Evolutionary conservation across 306 rosid genomes (phyloP).

Genomic region (Corylus americana): DNA sequence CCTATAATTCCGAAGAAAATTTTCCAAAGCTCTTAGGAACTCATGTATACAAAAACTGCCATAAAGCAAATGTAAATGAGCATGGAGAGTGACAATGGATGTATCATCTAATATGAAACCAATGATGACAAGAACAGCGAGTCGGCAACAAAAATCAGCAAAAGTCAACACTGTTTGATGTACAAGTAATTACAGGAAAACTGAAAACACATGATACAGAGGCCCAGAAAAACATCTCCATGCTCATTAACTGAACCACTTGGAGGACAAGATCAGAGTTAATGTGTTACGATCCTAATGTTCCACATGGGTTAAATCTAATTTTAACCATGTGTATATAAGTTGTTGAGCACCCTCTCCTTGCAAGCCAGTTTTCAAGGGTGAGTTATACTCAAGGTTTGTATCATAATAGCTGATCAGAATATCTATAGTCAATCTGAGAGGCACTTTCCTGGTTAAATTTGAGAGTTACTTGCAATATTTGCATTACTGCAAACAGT

Average conservation of each 20-base stretch:
- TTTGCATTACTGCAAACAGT: neutral
- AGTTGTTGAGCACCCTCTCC: too few species aligned
- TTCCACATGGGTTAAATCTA: too few species aligned
- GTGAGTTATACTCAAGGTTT: too few species aligned
- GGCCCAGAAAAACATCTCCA: neutral
- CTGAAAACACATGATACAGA: neutral
- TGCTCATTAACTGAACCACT: neutral
- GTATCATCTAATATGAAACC: neutral
- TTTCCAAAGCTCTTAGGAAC: slow-evolving; percentile 24
- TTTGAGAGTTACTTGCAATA: neutral
- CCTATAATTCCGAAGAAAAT: slow-evolving; percentile 45
- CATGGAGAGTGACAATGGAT: slow-evolving; percentile 2
- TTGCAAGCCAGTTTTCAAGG: too few species aligned
- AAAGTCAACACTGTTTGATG: neutral
- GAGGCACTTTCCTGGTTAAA: neutral
- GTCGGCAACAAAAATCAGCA: neutral
- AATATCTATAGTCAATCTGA: neutral
- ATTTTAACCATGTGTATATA: too few species aligned
- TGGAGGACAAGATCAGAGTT: neutral
- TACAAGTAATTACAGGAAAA: neutral
- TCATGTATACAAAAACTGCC: neutral
- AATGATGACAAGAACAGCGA: slow-evolving; percentile 6
- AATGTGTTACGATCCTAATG: neutral
- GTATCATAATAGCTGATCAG: neutral
- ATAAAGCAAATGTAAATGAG: slow-evolving; percentile 11